Base-by-base conservation (phyloP, 768 basidiomycete species). In the Collybia sp. region DNA sequence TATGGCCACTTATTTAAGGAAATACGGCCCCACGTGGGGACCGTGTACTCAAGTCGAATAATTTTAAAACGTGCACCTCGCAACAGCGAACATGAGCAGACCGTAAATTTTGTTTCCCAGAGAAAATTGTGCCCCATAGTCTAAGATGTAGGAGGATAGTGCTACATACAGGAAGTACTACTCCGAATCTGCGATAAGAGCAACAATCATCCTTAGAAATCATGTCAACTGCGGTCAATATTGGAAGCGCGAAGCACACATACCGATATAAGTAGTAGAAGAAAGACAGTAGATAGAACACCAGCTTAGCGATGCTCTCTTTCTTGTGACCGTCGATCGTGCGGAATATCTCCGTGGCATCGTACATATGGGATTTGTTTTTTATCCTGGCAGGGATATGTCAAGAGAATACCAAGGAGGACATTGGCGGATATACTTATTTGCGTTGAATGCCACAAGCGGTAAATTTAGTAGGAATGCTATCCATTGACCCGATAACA, bases 281-380 rank as follows among this genome's bases (percentile, higher is more conserved):
- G 75, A 90, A 91, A 45, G 89, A 91, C 46, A 93, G 73, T 53
- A 93, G 81, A 63, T 92, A 94, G 69, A 93, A 93, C 12, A 89
- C 93, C 45, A 96, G 84, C 71, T 95, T 96, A 67, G 93, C 77
- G 60, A 96, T 94, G 55, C 85, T 85, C 71, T 94, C 95, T 61
- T 92, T 96, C 74, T 99, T 99, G 71, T 98, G 96, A 34, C 78
- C 82, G 12, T 86, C 80, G 39, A 98, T 69, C 46, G 94, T 93
- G 55, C 96, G 81, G 79, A 99, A 99, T 54, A 98, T 99, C 71
- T 99, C 96, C 17, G 95, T 98, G 45, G 96, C 96, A 61, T 99
- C 96, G 62, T 96, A 98, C 92, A 97, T 95, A 70, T 98, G 94
- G 59, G 86, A 85, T 62, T 92, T 91, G 64, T 83, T 84, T 55